Evolutionary conservation across 352 stramenopile genomes (phyloP).

Genomic region (Aphanomyces stellatus): DNA sequence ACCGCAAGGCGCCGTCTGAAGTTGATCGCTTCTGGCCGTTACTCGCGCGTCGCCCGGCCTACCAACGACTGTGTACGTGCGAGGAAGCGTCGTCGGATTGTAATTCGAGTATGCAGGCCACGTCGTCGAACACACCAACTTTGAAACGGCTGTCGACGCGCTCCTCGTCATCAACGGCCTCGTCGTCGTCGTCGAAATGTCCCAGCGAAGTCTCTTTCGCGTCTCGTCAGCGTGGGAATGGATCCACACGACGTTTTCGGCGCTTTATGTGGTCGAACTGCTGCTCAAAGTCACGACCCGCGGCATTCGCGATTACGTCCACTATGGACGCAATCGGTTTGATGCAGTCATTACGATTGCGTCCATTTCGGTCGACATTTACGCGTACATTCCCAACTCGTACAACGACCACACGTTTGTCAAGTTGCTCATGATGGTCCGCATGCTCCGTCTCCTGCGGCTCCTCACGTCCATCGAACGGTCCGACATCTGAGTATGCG

Average conservation of each 20-base stretch:
- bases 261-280: constrained; percentile 72
- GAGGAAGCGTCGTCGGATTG: no score
- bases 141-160: constrained; percentile 20
- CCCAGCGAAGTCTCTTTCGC: constrained; percentile 29
- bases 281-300: constrained; percentile 63
- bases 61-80: neutral
- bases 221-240: constrained; percentile 18
- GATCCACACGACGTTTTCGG: constrained; percentile 46
- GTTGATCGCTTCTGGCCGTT: neutral
- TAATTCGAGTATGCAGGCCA: no score
- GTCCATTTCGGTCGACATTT: constrained; percentile 42
- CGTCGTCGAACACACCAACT: neutral
- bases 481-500: no score
- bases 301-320: constrained; percentile 45
- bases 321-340: constrained; percentile 66
- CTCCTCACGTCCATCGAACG: constrained; percentile 36
- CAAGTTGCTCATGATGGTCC: constrained; percentile 41
- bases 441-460: constrained; percentile 41
- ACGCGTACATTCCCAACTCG: constrained; percentile 33
- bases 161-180: constrained; percentile 23
- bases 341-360: constrained; percentile 65
- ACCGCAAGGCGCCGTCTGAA: neutral
- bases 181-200: constrained; percentile 39
- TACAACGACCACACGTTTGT: constrained; percentile 28
- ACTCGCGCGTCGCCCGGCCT: neutral